Evolutionary conservation across 306 rosid species (phyloP).

Genomic region (Lotus japonicus): DNA sequence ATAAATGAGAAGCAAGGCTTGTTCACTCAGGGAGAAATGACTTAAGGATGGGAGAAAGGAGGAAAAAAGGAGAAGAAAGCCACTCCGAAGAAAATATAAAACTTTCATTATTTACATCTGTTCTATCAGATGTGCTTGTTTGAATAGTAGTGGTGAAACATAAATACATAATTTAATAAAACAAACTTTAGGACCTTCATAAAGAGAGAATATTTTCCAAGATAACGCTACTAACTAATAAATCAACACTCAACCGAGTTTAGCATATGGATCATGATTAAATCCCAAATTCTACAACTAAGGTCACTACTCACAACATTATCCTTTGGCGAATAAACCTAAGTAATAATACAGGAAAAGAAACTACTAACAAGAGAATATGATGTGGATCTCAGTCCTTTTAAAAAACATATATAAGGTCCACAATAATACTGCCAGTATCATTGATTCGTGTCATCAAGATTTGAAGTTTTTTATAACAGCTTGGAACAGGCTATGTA

Average conservation of each 20-base stretch:
- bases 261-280: background rate
- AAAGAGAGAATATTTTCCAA: background rate
- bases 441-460: background rate
- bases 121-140: background rate
- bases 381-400: too few relatives aligned
- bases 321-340: background rate
- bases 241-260: too few relatives aligned
- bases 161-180: background rate
- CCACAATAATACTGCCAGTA: background rate
- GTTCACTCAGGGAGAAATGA: background rate
- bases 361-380: background rate
- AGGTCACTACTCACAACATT: background rate
- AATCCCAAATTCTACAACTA: slow-evolving; percentile 1
- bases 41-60: background rate
- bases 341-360: background rate
- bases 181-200: slow-evolving; percentile 3
- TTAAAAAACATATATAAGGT: background rate
- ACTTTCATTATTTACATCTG: background rate
- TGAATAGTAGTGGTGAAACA: background rate
- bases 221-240: background rate
- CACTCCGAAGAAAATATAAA: background rate
- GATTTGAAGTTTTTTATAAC: background rate
- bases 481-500: background rate
- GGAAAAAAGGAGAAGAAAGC: background rate
- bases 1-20: background rate